Evolutionary conservation across 495 filamentous ascomycete genomes (phyloP), one percentile per base, ranked within the genome.

Genomic region (Monascus purpureus): DNA sequence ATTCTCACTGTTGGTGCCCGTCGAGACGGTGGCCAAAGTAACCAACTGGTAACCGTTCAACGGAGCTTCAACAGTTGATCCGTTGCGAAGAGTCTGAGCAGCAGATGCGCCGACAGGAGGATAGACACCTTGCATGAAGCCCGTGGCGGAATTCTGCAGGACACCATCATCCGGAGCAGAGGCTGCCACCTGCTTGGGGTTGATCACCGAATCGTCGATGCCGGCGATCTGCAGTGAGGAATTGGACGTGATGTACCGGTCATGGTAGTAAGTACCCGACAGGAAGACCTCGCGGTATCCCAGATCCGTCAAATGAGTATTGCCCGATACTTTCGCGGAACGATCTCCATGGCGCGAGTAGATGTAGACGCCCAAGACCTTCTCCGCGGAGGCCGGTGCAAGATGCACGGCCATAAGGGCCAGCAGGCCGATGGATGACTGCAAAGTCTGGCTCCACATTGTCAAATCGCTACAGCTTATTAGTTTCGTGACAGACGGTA

Each of bases 261-360:
- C 38, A 33, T 75, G 65, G 44, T 72, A 82, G 57, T 68, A 78
- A 12, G 69, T 57, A 12, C 74, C 75, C 7, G 72, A 55, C 28
- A 59, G 54, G 39, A 68, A 75, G 41, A 82, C 57, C 50, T 87
- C 65, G 8, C 40, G 45, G 45, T 75, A 77, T 12, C 75, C 75
- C 28, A 78, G 55, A 28, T 67, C 56, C 14, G 74, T 78, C 39
- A 80, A 51, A 36, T 62, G 50, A 17, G 70, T 57, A 16, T 61
- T 67, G 9, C 68, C 59, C 11, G 59, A 50, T 2, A 60, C 46
- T 42, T 77, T 77, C 1, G 72, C 39, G 0, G 72, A 73, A 13
- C 75, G 66, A 42, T 78, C 75, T 19, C 75, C 74, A 57, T 78
- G 74, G 13, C 74, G 71, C 13, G 70, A 61, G 51, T 73, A 77